Conservation (phyloP, 495 filamentous ascomycete genomes). For the Entonaema liquescens region DNA sequence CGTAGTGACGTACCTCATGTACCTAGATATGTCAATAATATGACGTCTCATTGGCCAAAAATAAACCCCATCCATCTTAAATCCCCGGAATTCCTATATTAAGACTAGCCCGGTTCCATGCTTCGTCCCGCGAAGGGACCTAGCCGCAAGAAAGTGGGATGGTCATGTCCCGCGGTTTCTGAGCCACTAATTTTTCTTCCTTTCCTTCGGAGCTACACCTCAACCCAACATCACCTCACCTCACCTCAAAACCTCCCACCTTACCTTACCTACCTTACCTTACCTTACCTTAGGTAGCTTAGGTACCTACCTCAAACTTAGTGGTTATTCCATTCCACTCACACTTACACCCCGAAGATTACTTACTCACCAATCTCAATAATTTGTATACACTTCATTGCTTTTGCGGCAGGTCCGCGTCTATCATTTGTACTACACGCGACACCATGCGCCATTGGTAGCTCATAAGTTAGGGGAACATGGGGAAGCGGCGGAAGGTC, state of each 20-base stretch:
- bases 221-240: slow-evolving; percentile 34
- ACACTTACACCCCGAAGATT: not conserved
- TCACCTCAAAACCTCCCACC: not conserved
- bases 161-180: slow-evolving; percentile 25
- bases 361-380: not conserved
- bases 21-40: slow-evolving; percentile 5
- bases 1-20: slow-evolving; percentile 13
- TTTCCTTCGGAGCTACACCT: slow-evolving; percentile 13
- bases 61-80: slow-evolving; percentile 11
- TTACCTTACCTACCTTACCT: not conserved
- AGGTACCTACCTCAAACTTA: not conserved
- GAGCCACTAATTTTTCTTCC: slow-evolving; percentile 39
- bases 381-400: not conserved
- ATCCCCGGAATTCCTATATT: slow-evolving; percentile 36
- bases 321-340: not conserved
- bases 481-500: slow-evolving; percentile 52
- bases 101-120: slow-evolving; percentile 18
- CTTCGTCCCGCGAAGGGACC: slow-evolving; percentile 28
- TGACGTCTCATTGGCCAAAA: slow-evolving; percentile 18
- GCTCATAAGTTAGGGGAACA: slow-evolving; percentile 24
- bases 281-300: not conserved
- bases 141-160: slow-evolving; percentile 36
- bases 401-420: not conserved
- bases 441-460: slow-evolving; percentile 37
- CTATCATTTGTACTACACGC: not conserved